Evolutionary conservation across 2,329 filamentous ascomycete species (phyloP).

Genomic region (Aureobasidium melanogenum): DNA sequence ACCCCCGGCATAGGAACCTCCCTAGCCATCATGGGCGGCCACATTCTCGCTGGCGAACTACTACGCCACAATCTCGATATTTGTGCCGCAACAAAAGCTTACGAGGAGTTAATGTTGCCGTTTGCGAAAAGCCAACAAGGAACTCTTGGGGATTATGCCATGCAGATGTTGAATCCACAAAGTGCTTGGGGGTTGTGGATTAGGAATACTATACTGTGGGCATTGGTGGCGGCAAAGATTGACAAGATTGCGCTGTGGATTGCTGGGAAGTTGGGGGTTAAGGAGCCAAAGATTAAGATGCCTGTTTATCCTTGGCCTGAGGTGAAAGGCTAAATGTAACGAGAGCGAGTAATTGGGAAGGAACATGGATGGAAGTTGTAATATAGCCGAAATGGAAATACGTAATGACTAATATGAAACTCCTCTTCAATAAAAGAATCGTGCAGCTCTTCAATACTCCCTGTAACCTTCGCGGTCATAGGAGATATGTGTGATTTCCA

Average conservation of each 20-base stretch:
- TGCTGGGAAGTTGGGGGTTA: not conserved
- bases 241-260: not conserved
- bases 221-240: not conserved
- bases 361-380: not conserved
- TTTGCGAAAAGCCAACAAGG: conserved; percentile 33
- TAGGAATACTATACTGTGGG: conserved; percentile 32
- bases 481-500: no score
- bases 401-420: no score
- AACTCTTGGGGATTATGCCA: conserved; percentile 24
- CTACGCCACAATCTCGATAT: conserved; percentile 20
- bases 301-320: conserved; percentile 4
- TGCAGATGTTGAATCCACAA: conserved; percentile 35
- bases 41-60: conserved; percentile 47
- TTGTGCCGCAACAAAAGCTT: conserved; percentile 33
- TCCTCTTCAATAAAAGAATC: no score
- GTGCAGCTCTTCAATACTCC: no score
- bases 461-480: no score
- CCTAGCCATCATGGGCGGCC: conserved; percentile 34
- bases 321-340: not conserved
- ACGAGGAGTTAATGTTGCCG: conserved; percentile 38
- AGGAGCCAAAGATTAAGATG: not conserved
- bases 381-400: not conserved
- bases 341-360: not conserved
- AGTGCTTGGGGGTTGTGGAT: conserved; percentile 38
- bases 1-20: conserved; percentile 29